Base-by-base conservation (phyloP, 83 land plant species). In the Picea engelmannii region DNA sequence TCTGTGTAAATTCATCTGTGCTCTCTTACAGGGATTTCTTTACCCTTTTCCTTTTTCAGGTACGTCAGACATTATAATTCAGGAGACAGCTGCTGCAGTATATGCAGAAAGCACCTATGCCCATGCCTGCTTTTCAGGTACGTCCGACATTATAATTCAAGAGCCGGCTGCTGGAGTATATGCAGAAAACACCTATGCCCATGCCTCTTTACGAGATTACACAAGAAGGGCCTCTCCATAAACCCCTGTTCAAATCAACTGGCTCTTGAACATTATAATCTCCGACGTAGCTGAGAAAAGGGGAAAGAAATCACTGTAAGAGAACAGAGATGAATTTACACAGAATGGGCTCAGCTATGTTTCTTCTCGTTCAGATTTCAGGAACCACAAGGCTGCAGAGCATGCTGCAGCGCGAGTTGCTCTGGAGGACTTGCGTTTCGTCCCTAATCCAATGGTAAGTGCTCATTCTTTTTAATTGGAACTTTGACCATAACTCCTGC, bases 371-470 rank as follows among this genome's bases (percentile, higher is more conserved):
- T 88, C 92, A 58, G 90, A 91, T 66, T 93, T 88, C 77, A 83
- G 42, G 23, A 93, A 86, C 61, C 85, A 89, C 11, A 90, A 92
- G 79, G 90, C 89, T 77, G 92, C 94, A 61, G 91, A 93, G 79
- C 96, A 93, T 84, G 94, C 94, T 58, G 96, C 94, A 79, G 94
- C 94, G 70, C 89, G 90, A 81, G 80, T 88, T 70, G 94, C 94
- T 80, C 87, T 93, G 4, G 11, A 82, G 78, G 92, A 85, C 2
- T 49, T 49, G 55, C 1, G 55, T 49, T 9, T 49, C 55, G 11
- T 49, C 55, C 38, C 38, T 35, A 35, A 35, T 35, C 38, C 38
- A 35, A 2, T 35, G 38, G 38, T 35, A 35, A 35, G 38, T 35
- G 4, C 38, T 35, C 38, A 35, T 35, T 35, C 38, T 35, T 35